Conservation (phyloP, 495 filamentous ascomycete species). For the Hyaloscypha hepaticicola region DNA sequence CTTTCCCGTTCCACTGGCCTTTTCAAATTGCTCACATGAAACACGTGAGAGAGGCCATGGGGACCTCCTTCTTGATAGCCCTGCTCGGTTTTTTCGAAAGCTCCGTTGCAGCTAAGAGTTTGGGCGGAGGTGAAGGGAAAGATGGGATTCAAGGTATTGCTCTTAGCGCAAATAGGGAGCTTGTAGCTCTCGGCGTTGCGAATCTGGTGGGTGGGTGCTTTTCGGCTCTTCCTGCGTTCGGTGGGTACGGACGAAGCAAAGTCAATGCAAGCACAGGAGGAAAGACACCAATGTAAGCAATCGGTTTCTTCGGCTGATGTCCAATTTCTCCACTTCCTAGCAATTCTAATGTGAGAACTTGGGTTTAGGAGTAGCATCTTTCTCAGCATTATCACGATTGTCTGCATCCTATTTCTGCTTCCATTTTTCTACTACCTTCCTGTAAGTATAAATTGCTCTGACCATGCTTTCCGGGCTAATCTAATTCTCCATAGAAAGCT, state of each 20-base stretch:
- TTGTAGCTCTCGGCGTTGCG: slow-evolving; percentile 87
- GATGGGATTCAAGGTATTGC: slow-evolving; percentile 70
- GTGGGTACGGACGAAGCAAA: slow-evolving; percentile 94
- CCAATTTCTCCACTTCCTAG: neutral
- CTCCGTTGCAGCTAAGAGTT: slow-evolving; percentile 91
- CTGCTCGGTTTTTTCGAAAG: slow-evolving; percentile 98
- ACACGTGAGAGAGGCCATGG: slow-evolving; percentile 82
- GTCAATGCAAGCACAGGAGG: slow-evolving; percentile 91
- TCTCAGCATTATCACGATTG: slow-evolving; percentile 75
- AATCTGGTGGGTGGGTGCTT: slow-evolving; percentile 92
- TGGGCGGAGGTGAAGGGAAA: slow-evolving; percentile 59
- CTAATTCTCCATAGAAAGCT: slow-evolving; percentile 67
- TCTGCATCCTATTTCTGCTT: slow-evolving; percentile 76
- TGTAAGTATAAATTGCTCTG: slow-evolving; percentile 47
- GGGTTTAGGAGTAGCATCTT: slow-evolving; percentile 62
- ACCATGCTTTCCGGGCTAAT: slow-evolving; percentile 4
- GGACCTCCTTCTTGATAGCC: slow-evolving; percentile 90
- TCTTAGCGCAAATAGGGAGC: slow-evolving; percentile 88
- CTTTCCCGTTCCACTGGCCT: slow-evolving; percentile 84
- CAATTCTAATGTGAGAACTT: neutral
- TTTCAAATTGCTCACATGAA: slow-evolving; percentile 72
- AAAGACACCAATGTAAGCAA: slow-evolving; percentile 71
- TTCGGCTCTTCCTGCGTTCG: slow-evolving; percentile 88
- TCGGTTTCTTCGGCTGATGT: neutral
- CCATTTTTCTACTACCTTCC: slow-evolving; percentile 95